These are phyloP conservation scores for Pulveroboletus frians DNA, from an alignment of 768 basidiomycete genomes.

Conservation along the genomic window DNA sequence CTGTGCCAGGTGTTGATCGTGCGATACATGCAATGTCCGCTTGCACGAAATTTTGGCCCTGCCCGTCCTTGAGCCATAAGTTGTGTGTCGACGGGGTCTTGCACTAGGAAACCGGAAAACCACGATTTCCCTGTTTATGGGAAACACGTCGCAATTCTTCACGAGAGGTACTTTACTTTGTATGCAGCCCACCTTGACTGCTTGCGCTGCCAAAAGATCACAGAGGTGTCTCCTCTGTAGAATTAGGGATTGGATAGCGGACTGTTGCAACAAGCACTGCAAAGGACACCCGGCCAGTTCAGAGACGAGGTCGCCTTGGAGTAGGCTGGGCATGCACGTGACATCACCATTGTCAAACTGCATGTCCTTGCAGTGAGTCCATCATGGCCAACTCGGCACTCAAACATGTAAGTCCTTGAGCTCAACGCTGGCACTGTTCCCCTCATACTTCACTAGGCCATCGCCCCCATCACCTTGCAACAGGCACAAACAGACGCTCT, in stretches of 20 bases:
- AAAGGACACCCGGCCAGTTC: too few species aligned
- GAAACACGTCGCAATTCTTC: neutral
- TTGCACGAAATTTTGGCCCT: neutral
- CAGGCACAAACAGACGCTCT: constrained; percentile 85
- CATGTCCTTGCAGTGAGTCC: neutral
- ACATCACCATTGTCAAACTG: neutral
- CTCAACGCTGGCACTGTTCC: neutral
- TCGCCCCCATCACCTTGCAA: constrained; percentile 63
- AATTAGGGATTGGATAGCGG: neutral
- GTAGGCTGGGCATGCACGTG: constrained; percentile 11
- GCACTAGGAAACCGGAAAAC: neutral
- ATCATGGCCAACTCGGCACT: constrained; percentile 42
- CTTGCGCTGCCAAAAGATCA: neutral
- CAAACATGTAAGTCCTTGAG: constrained; percentile 36
- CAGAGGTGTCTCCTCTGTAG: neutral
- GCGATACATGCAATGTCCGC: too few species aligned
- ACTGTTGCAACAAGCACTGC: too few species aligned
- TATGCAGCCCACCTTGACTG: constrained; percentile 9
- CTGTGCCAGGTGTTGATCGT: too few species aligned
- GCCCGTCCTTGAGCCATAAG: constrained; percentile 8
- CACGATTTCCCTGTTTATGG: neutral
- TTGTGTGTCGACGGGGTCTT: too few species aligned
- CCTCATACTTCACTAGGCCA: constrained; percentile 35
- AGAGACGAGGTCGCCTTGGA: too few species aligned
- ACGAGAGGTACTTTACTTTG: constrained; percentile 12